Conservation (phyloP, 768 basidiomycete species). For the Lyophyllum semitale region DNA sequence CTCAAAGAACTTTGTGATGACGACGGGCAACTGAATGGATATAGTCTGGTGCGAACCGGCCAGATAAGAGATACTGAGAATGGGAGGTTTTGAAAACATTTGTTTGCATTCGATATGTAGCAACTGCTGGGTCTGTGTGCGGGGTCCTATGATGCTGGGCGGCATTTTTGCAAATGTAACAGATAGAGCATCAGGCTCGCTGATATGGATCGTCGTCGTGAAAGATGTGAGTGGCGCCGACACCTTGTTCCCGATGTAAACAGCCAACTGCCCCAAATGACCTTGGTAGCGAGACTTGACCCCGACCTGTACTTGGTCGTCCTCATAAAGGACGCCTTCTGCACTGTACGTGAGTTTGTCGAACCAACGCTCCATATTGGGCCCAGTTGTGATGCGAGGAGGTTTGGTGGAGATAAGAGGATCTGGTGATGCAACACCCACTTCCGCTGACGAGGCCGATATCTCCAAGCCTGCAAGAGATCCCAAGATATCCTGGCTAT, state of each 20-base stretch:
- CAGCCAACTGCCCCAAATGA: slow-evolving; percentile 88
- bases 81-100: slow-evolving; percentile 73
- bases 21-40: slow-evolving; percentile 81
- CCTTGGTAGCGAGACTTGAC: slow-evolving; percentile 97
- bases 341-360: slow-evolving; percentile 75
- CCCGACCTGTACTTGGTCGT: slow-evolving; percentile 93
- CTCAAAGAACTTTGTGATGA: slow-evolving; percentile 91
- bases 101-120: slow-evolving; percentile 95
- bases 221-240: slow-evolving; percentile 88
- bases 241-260: slow-evolving; percentile 97
- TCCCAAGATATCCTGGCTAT: slow-evolving; percentile 60
- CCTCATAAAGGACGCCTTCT: slow-evolving; percentile 95
- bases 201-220: slow-evolving; percentile 76
- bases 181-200: slow-evolving; percentile 74
- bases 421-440: slow-evolving; percentile 10
- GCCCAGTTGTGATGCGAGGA: slow-evolving; percentile 62
- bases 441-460: slow-evolving; percentile 30
- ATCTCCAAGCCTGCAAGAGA: slow-evolving; percentile 86
- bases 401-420: slow-evolving; percentile 24
- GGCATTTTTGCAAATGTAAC: slow-evolving; percentile 91
- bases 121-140: slow-evolving; percentile 90
- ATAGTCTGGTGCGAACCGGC: slow-evolving; percentile 90
- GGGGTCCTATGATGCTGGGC: slow-evolving; percentile 74
- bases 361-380: slow-evolving; percentile 88
- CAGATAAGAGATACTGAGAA: slow-evolving; percentile 86